These are phyloP conservation scores for Westerdykella aurantiaca DNA, from an alignment of 2,329 filamentous ascomycete genomes.

Conservation along the genomic window DNA sequence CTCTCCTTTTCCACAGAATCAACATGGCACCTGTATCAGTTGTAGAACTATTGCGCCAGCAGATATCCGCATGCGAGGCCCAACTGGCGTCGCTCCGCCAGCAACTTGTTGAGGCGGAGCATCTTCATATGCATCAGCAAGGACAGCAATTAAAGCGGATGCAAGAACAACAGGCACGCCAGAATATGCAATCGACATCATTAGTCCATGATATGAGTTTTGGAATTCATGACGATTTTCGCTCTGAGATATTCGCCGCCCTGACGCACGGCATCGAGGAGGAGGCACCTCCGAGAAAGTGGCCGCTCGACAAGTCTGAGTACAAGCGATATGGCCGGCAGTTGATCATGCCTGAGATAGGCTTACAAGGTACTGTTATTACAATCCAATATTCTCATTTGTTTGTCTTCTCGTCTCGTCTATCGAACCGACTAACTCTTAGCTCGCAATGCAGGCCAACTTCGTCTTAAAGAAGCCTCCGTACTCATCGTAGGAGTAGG, in stretches of 20 bases:
- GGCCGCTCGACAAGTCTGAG: slow-evolving; percentile 67
- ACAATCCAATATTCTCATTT: not conserved
- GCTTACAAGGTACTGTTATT: slow-evolving; percentile 58
- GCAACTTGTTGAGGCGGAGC: slow-evolving; percentile 41
- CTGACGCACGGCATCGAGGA: slow-evolving; percentile 19
- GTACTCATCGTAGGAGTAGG: slow-evolving; percentile 83
- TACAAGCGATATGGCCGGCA: slow-evolving; percentile 86
- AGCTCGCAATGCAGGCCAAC: slow-evolving; percentile 56
- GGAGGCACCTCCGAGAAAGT: slow-evolving; percentile 33
- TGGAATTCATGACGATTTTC: slow-evolving; percentile 40
- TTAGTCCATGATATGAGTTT: slow-evolving; percentile 35
- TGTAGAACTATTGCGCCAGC: slow-evolving; percentile 37
- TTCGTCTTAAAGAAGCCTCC: slow-evolving; percentile 61
- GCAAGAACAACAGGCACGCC: slow-evolving; percentile 12
- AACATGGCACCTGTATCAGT: slow-evolving; percentile 21
- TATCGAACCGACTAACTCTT: not conserved
- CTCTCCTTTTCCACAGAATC: not conserved
- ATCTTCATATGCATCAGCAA: slow-evolving; percentile 22
- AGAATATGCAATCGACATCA: slow-evolving; percentile 19
- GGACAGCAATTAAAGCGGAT: no score
- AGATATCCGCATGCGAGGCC: slow-evolving; percentile 40
- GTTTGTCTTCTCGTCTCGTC: not conserved
- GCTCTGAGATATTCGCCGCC: slow-evolving; percentile 38
- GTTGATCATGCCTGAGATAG: slow-evolving; percentile 79
- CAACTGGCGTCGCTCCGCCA: slow-evolving; percentile 37